Base-by-base conservation (phyloP, 2,329 filamentous ascomycete genomes). In the Alternaria alternata region DNA sequence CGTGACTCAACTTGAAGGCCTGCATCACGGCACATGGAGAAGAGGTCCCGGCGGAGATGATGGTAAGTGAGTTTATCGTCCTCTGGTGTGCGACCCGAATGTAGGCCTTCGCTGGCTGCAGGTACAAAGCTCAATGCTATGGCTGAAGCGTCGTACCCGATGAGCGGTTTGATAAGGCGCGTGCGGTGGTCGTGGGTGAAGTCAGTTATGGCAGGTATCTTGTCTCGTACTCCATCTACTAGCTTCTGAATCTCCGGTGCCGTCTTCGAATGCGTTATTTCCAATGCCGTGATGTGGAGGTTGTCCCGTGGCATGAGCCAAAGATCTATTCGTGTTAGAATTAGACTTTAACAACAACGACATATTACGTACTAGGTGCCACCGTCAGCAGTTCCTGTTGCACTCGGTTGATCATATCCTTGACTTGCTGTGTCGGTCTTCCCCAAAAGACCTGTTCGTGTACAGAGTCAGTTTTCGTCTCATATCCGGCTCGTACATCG, bases 71-170 rank as follows among this genome's bases (percentile, higher is more conserved):
- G 97, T 1, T 68, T 72, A 66, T 95, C 91, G 18, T 87, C 84
- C 39, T 84, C 71, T 1, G 54, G 47, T 2, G 67, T 79, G 16
- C 81, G 75, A 14, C 78, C 77, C 18, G 63, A 57, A 4, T 67
- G 65, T 11, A 73, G 63, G 5, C 47, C 64, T 79, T 93, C 90
- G 11, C 87, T 88, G 4, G 88, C 85, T 0, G 92, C 92, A 0
- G 94, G 94, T 2, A 97, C 81, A 78, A 96, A 97, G 26, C 91
- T 95, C 34, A 98, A 80, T 1, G 94, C 94, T 56, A 97, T 84
- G 16, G 93, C 94, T 5, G 93, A 89, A 1, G 91, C 86, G 75
- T 98, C 94, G 74, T 91, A 96, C 24, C 91, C 93, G 46, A 98
- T 77, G 75, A 91, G 84, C 1, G 94, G 94, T 77, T 91, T 95